phyloP scores from a whole-genome alignment of 2,329 filamentous ascomycete genomes.

The Hansfordia pulvinata region DNA sequence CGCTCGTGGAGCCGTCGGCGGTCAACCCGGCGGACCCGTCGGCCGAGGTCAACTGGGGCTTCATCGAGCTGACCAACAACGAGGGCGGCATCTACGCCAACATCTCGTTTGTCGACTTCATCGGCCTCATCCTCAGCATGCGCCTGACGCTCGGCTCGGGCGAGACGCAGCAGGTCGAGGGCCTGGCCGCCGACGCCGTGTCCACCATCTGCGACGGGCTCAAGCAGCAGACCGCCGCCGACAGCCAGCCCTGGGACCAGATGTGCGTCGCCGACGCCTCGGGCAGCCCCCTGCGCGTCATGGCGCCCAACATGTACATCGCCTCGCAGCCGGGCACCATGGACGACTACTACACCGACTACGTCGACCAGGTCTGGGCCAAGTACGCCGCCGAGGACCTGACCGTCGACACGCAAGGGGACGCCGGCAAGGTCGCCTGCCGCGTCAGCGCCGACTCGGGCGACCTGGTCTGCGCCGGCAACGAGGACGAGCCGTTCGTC shows the following conservation, averaged over 20 bases:
- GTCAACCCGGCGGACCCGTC: constrained; percentile 7
- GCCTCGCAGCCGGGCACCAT: constrained; percentile 11
- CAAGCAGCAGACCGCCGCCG: constrained; percentile 29
- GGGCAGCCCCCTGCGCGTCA: constrained; percentile 11
- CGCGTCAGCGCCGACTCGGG: constrained; percentile 21
- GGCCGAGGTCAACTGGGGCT: constrained; percentile 9
- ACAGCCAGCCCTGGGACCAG: constrained; percentile 38
- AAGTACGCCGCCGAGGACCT: constrained; percentile 21
- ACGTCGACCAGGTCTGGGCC: constrained; percentile 14
- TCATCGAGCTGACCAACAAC: constrained; percentile 10
- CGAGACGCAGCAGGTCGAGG: constrained; percentile 24
- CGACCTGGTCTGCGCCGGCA: constrained; percentile 7
- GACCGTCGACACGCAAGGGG: constrained; percentile 42
- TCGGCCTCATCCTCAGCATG: constrained; percentile 15
- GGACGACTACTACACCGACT: constrained; percentile 13
- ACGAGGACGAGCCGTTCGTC: constrained; percentile 5
- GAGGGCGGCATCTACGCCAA: constrained; percentile 8
- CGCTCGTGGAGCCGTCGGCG: constrained; percentile 16
- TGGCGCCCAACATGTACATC: constrained; percentile 18
- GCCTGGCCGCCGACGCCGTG: constrained; percentile 36
- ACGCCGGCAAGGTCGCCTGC: constrained; percentile 32
- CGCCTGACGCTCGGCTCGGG: constrained; percentile 22
- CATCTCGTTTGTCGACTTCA: constrained; percentile 14
- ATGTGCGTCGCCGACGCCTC: constrained; percentile 16
- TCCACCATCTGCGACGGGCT: constrained; percentile 35